A percentile compares a stretch with the other conserved stretches of the same genome.
These are phyloP conservation scores for Carex myosuroides DNA, from an alignment of 176 grass and related monocot genomes.

Conservation along the genomic window DNA sequence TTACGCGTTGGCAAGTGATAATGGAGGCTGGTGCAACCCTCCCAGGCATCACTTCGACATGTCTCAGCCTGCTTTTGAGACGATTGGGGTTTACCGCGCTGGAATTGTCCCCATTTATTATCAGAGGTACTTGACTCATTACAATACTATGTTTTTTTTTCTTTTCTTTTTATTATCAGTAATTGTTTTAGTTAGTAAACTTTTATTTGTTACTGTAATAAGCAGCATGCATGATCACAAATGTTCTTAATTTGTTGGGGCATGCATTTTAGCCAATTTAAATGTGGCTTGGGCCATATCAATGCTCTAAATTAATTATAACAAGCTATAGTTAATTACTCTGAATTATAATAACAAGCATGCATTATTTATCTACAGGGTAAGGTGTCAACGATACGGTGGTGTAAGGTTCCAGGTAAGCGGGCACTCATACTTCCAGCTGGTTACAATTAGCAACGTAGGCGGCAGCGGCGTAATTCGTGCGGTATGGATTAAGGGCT, in stretches of 20 bases:
- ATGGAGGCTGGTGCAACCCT: constrained; percentile 72
- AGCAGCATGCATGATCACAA: not conserved
- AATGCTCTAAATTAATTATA: too few species aligned
- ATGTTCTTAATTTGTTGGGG: not conserved
- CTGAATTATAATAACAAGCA: not conserved
- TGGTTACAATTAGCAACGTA: constrained; percentile 32
- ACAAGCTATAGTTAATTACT: not conserved
- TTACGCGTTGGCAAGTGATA: constrained; percentile 28
- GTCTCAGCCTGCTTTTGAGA: constrained; percentile 27
- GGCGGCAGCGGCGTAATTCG: constrained; percentile 27
- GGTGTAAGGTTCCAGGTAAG: constrained; percentile 36
- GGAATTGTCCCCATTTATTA: constrained; percentile 25
- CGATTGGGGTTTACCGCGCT: constrained; percentile 11
- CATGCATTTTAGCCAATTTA: not conserved
- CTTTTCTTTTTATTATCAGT: not conserved
- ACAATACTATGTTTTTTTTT: not conserved
- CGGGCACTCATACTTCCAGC: constrained; percentile 45
- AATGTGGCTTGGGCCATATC: too few species aligned
- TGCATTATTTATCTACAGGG: not conserved
- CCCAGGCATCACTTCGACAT: constrained; percentile 56
- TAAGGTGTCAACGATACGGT: constrained; percentile 11
- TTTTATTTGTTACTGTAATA: not conserved
- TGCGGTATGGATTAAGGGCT: constrained; percentile 37
- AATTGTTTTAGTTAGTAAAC: too few species aligned
- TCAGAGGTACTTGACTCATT: constrained; percentile 8